A percentile compares a stretch with the other conserved stretches of the same genome.
These are phyloP conservation scores for Corynespora cassiicola DNA, from an alignment of 2,329 filamentous ascomycete genomes.

Conservation along the genomic window DNA sequence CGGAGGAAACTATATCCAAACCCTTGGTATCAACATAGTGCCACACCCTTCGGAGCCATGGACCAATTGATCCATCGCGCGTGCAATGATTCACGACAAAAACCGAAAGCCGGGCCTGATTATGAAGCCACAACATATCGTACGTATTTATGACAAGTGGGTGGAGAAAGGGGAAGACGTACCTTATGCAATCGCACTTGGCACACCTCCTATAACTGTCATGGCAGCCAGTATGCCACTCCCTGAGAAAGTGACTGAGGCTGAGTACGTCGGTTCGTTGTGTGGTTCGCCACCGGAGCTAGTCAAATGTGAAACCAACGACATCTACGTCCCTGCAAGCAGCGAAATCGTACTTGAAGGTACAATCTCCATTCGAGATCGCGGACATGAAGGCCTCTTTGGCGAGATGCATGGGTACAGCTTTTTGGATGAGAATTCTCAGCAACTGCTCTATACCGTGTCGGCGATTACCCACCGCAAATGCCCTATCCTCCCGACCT, in stretches of 20 bases:
- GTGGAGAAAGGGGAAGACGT: constrained; percentile 53
- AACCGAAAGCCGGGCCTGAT: constrained; percentile 51
- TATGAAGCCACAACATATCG: constrained; percentile 53
- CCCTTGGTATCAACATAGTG: constrained; percentile 57
- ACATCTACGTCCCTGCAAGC: constrained; percentile 56
- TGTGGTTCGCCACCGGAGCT: constrained; percentile 53
- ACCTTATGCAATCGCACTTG: constrained; percentile 56
- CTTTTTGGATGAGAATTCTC: too few species aligned
- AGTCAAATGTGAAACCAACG: constrained; percentile 59
- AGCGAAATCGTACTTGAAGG: constrained; percentile 60
- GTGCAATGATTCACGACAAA: constrained; percentile 56
- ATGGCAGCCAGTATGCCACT: constrained; percentile 44
- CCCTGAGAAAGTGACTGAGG: constrained; percentile 56
- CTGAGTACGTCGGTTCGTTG: constrained; percentile 56
- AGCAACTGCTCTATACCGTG: constrained; percentile 35
- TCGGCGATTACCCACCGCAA: constrained; percentile 56
- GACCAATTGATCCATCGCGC: constrained; percentile 55
- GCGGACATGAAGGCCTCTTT: constrained; percentile 55
- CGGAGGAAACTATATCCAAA: constrained; percentile 59
- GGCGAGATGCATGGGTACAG: constrained; percentile 51
- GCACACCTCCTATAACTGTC: constrained; percentile 56
- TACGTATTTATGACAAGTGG: constrained; percentile 55
- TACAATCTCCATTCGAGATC: constrained; percentile 52
- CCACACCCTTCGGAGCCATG: constrained; percentile 54
- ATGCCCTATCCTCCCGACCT: constrained; percentile 56